These are phyloP conservation scores for Camelina hispida DNA, from an alignment of 345 rosid species.

Conservation along the genomic window DNA sequence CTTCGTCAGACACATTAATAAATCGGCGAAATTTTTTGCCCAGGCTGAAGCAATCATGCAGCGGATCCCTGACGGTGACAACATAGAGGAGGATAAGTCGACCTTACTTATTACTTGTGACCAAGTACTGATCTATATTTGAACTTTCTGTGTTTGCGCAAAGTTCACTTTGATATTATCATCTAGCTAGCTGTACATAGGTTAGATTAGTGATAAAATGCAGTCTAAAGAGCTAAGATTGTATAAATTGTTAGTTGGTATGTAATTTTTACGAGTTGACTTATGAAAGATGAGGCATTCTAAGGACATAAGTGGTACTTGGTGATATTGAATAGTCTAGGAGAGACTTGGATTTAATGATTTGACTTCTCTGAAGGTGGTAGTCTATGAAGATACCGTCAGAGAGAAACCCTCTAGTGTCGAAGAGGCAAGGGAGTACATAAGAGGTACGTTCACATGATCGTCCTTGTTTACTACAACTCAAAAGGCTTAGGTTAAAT, in stretches of 20 bases:
- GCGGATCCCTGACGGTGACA: slow-evolving; percentile 57
- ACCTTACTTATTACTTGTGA: slow-evolving; percentile 74
- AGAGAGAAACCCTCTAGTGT: slow-evolving; percentile 83
- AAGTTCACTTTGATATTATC: slow-evolving; percentile 11
- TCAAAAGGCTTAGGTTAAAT: slow-evolving; percentile 9
- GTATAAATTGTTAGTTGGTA: slow-evolving; percentile 4
- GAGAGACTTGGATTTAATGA: slow-evolving; percentile 2
- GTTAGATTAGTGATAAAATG: neutral
- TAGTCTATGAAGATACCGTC: slow-evolving; percentile 73
- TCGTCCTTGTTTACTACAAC: neutral
- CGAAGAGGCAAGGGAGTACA: slow-evolving; percentile 76
- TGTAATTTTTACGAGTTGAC: slow-evolving; percentile 2
- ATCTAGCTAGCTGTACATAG: neutral
- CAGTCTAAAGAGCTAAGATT: neutral
- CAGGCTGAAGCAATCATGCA: slow-evolving; percentile 86
- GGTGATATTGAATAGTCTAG: slow-evolving; percentile 30
- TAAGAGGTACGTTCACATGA: slow-evolving; percentile 58
- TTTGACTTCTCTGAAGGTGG: slow-evolving; percentile 61
- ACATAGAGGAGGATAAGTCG: slow-evolving; percentile 57
- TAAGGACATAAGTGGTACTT: slow-evolving; percentile 15
- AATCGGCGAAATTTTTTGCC: slow-evolving; percentile 48
- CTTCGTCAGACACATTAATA: slow-evolving; percentile 39
- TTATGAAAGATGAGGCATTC: slow-evolving; percentile 7
- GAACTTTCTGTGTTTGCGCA: neutral
- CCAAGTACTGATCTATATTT: slow-evolving; percentile 64